Evolutionary conservation across 2,329 filamentous ascomycete genomes (phyloP).

Genomic region (Bipolaris oryzae): DNA sequence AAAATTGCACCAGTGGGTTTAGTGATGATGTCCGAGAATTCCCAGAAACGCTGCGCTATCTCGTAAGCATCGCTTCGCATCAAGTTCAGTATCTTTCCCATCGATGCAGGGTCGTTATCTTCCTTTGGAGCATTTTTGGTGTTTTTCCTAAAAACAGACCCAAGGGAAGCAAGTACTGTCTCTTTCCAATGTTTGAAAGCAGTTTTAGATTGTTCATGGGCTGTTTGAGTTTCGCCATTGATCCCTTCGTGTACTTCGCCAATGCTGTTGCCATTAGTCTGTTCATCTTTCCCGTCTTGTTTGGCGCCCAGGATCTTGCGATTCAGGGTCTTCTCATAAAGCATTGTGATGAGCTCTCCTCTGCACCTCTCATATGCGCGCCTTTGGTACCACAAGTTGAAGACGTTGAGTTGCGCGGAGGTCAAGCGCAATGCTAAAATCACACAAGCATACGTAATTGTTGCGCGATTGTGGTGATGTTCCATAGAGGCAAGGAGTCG

Average conservation of each 20-base stretch:
- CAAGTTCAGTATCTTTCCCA: constrained; percentile 88
- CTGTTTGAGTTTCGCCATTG: constrained; percentile 21
- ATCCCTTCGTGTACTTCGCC: constrained; percentile 18
- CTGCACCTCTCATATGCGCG: constrained; percentile 82
- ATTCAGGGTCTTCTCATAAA: constrained; percentile 77
- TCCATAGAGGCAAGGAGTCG: constrained; percentile 72
- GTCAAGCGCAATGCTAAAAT: constrained; percentile 66
- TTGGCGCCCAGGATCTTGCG: constrained; percentile 59
- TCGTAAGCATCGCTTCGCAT: constrained; percentile 84
- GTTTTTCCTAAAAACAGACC: constrained; percentile 27
- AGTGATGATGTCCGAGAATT: constrained; percentile 75
- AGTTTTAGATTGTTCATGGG: constrained; percentile 7
- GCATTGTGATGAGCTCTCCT: constrained; percentile 84
- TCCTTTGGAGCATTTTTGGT: constrained; percentile 34
- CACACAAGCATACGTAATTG: constrained; percentile 69
- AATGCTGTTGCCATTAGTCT: constrained; percentile 25
- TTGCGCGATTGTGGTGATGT: constrained; percentile 58
- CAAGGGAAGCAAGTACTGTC: constrained; percentile 16
- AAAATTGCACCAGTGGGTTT: constrained; percentile 79
- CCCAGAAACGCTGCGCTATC: constrained; percentile 85
- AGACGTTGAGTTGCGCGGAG: constrained; percentile 68
- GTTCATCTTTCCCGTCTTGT: constrained; percentile 39
- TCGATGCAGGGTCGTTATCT: constrained; percentile 69
- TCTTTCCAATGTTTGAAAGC: constrained; percentile 11
- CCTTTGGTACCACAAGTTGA: constrained; percentile 81